These are phyloP conservation scores for Davidsoniella eucalypti DNA, from an alignment of 2,329 filamentous ascomycete genomes.

Conservation along the genomic window DNA sequence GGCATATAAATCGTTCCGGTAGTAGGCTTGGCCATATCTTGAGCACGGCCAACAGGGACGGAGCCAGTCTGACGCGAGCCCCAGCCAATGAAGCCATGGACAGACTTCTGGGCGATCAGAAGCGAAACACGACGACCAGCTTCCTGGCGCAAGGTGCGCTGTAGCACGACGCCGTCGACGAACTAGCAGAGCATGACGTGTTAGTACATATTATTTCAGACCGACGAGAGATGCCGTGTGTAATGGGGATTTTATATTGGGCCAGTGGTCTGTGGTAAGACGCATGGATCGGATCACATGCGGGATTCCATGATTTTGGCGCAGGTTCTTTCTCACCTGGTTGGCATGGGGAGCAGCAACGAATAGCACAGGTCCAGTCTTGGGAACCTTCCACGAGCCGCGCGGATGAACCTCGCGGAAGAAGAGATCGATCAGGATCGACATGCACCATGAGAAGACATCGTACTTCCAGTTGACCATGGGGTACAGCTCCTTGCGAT, in stretches of 20 bases:
- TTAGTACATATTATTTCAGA: background rate
- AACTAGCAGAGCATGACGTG: conserved; percentile 40
- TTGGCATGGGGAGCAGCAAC: conserved; percentile 96
- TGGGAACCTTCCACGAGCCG: conserved; percentile 87
- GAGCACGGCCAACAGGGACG: conserved; percentile 81
- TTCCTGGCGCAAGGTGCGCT: conserved; percentile 76
- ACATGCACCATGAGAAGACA: conserved; percentile 59
- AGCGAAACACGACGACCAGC: conserved; percentile 79
- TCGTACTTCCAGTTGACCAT: conserved; percentile 66
- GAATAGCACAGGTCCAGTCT: conserved; percentile 77
- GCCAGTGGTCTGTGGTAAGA: background rate
- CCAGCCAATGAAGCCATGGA: conserved; percentile 82
- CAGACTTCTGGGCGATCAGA: conserved; percentile 88
- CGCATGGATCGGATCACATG: conserved; percentile 3
- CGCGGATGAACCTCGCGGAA: conserved; percentile 94
- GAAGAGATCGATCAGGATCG: conserved; percentile 83
- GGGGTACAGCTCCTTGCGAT: conserved; percentile 40
- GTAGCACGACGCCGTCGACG: conserved; percentile 84
- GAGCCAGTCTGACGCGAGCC: conserved; percentile 71
- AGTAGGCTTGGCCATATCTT: conserved; percentile 72
- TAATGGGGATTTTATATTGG: background rate
- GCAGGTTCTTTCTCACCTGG: conserved; percentile 40
- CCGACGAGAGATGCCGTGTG: background rate
- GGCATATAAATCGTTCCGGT: conserved; percentile 74
- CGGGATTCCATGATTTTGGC: background rate